These are phyloP conservation scores for Cucurbita moschata DNA, from an alignment of 306 rosid genomes.

Conservation along the genomic window DNA sequence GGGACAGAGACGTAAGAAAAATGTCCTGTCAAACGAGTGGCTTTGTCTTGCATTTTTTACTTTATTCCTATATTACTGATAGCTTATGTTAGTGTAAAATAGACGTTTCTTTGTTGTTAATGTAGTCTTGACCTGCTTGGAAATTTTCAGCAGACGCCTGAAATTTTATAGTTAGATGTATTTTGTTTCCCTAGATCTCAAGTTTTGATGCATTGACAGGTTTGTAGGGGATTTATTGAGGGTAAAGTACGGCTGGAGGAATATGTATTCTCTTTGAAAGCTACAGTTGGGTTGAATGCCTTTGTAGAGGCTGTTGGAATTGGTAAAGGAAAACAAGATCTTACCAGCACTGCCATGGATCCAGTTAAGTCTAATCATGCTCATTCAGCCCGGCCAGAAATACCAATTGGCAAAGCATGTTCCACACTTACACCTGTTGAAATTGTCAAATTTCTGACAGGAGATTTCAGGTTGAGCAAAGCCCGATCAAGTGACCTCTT, in stretches of 20 bases:
- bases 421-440: constrained; percentile 48
- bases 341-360: constrained; percentile 44
- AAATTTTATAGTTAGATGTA: background rate
- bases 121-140: too few species aligned
- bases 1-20: background rate
- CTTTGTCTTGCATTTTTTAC: background rate
- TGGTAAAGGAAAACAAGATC: constrained; percentile 81
- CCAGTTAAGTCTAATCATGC: constrained; percentile 37
- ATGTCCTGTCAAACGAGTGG: background rate
- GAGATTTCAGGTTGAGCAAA: constrained; percentile 79
- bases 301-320: constrained; percentile 69
- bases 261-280: constrained; percentile 47
- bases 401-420: constrained; percentile 78
- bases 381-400: constrained; percentile 48
- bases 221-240: constrained; percentile 42
- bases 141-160: too few species aligned
- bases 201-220: constrained; percentile 36
- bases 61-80: background rate
- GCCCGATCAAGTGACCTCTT: constrained; percentile 79
- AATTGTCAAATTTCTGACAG: constrained; percentile 64
- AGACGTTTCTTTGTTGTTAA: too few species aligned
- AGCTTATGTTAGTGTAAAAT: background rate
- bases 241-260: constrained; percentile 64
- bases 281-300: constrained; percentile 46
- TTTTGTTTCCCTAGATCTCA: background rate